phyloP scores from a whole-genome alignment of 2,329 filamentous ascomycete genomes.

The Colletotrichum sp. region DNA sequence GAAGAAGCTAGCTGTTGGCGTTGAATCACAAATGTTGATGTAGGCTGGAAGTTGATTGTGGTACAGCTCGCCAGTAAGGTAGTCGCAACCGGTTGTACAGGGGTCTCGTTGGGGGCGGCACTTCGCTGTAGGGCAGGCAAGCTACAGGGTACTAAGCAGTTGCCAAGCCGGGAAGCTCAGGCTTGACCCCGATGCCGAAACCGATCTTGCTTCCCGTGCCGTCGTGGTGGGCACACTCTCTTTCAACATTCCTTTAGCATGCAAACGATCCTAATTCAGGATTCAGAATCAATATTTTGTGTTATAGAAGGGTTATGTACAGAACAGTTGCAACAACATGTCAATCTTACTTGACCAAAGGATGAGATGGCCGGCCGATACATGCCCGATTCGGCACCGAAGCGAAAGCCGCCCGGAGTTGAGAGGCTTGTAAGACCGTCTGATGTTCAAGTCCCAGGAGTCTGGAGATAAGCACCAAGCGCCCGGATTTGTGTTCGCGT shows the following conservation, averaged over 20 bases:
- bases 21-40: not conserved
- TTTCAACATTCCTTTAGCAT: not conserved
- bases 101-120: not conserved
- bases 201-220: not conserved
- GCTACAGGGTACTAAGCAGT: not conserved
- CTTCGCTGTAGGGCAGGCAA: not conserved
- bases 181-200: not conserved
- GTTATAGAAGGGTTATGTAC: no score
- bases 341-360: accelerated
- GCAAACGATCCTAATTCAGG: no score
- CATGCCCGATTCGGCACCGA: not conserved
- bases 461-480: not conserved
- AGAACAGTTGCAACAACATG: not conserved
- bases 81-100: not conserved
- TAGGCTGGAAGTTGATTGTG: no score
- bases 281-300: no score
- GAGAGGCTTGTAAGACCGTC: not conserved
- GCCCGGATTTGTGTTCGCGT: not conserved
- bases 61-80: not conserved
- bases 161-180: not conserved
- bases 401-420: not conserved
- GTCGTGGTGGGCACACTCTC: not conserved
- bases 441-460: not conserved
- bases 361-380: not conserved
- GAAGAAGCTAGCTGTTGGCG: not conserved